Percentiles rank a stretch among this genome's conserved stretches.
These are phyloP conservation scores for Talaromyces islandicus DNA, from an alignment of 2,329 filamentous ascomycete genomes.

Conservation along the genomic window DNA sequence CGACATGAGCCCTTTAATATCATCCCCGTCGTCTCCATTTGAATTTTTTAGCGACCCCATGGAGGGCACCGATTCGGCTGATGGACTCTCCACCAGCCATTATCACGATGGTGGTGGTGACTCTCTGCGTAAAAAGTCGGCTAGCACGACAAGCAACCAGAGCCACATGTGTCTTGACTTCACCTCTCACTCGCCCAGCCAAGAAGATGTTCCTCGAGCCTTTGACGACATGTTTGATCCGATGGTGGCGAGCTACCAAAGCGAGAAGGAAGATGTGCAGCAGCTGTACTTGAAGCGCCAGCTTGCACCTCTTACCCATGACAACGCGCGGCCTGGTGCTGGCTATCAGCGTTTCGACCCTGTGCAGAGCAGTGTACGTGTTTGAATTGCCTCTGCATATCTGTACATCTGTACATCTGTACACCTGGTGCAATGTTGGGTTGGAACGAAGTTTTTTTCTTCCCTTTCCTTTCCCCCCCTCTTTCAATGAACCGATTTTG, in stretches of 20 bases:
- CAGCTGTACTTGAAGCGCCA: conserved; percentile 22
- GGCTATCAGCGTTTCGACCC: conserved; percentile 29
- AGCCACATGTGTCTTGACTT: conserved; percentile 23
- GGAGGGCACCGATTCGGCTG: conserved; percentile 34
- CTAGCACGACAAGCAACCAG: conserved; percentile 17
- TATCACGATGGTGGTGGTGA: conserved; percentile 28
- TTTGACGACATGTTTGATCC: conserved; percentile 26
- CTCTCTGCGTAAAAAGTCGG: conserved; percentile 19
- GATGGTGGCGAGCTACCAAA: conserved; percentile 24
- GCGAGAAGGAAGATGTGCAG: conserved; percentile 19
- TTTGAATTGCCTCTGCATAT: conserved; percentile 13
- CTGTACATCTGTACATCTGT: no score
- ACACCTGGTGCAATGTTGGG: no score
- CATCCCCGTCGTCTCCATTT: background rate
- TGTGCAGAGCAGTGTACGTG: conserved; percentile 28
- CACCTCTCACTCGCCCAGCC: conserved; percentile 17
- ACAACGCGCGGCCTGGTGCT: conserved; percentile 20
- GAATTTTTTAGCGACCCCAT: conserved; percentile 35
- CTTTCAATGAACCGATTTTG: background rate
- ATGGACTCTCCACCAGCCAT: conserved; percentile 21
- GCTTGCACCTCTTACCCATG: conserved; percentile 23
- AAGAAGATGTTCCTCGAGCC: conserved; percentile 17
- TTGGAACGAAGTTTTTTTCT: no score
- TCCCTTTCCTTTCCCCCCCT: no score
- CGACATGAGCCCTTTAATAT: background rate